phyloP scores from a whole-genome alignment of 352 stramenopile species.

The Thraustochytrium striatum region DNA sequence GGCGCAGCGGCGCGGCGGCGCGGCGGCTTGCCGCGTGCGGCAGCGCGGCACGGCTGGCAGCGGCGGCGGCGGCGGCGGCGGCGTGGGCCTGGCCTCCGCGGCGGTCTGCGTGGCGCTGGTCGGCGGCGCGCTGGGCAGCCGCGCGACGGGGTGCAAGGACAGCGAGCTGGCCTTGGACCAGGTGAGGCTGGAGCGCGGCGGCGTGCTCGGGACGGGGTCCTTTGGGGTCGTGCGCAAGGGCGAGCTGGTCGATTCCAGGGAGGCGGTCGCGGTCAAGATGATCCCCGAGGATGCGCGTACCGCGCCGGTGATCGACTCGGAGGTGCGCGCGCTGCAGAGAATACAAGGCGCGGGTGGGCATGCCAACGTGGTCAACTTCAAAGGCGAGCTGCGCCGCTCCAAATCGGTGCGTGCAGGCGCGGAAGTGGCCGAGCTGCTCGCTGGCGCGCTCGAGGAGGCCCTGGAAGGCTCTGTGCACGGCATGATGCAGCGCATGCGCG shows the following conservation, averaged over 20 bases:
- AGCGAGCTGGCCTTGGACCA: neutral
- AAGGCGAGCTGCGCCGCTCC: neutral
- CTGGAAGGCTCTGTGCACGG: neutral
- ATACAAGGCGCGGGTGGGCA: constrained; percentile 1
- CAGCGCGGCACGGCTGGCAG: too few species aligned
- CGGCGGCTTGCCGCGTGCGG: too few species aligned
- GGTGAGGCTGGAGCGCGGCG: neutral
- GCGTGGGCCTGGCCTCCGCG: too few species aligned
- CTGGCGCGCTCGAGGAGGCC: neutral
- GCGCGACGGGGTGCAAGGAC: too few species aligned
- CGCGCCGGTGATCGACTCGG: neutral
- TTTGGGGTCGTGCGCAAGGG: neutral
- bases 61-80: too few species aligned
- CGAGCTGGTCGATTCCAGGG: neutral
- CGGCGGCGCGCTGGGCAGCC: neutral
- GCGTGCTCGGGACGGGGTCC: neutral
- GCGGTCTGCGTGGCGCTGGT: neutral
- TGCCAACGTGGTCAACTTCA: constrained; percentile 34
- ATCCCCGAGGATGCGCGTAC: neutral
- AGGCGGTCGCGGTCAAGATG: constrained; percentile 30
- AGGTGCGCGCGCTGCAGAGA: neutral
- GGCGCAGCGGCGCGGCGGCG: too few species aligned
- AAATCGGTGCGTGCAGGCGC: neutral
- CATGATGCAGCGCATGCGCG: neutral
- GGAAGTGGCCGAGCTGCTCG: neutral